Evolutionary conservation across 2,329 filamentous ascomycete species (phyloP).

Genomic region (Penicillium sp.): DNA sequence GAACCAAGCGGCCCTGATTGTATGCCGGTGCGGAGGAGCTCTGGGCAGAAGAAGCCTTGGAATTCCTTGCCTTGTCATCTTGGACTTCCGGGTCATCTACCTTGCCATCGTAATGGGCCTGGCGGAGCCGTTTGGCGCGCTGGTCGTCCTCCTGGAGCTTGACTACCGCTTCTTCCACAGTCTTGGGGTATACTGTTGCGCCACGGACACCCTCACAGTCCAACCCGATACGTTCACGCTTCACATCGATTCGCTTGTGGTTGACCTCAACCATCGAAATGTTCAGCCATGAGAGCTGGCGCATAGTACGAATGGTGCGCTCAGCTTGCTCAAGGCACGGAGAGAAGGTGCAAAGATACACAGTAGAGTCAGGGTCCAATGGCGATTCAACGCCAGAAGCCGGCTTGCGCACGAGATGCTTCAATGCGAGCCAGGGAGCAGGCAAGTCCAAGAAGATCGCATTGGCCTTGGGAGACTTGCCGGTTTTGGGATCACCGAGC

Average conservation of each 20-base stretch:
- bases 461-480: conserved; percentile 41
- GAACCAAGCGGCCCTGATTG: conserved; percentile 70
- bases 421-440: conserved; percentile 48
- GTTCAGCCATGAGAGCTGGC: conserved; percentile 78
- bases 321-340: conserved; percentile 97
- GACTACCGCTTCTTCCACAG: conserved; percentile 71
- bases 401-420: conserved; percentile 42
- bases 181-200: conserved; percentile 59
- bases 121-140: conserved; percentile 44
- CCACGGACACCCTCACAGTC: conserved; percentile 62
- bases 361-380: conserved; percentile 65
- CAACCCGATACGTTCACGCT: conserved; percentile 73
- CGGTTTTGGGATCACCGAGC: conserved; percentile 31
- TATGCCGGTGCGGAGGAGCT: conserved; percentile 49
- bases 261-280: conserved; percentile 90
- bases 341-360: conserved; percentile 87
- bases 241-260: conserved; percentile 72
- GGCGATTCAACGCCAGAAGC: conserved; percentile 41
- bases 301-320: conserved; percentile 73
- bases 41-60: conserved; percentile 4
- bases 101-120: conserved; percentile 15
- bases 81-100: conserved; percentile 19
- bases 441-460: conserved; percentile 49
- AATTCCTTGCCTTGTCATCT: conserved; percentile 30
- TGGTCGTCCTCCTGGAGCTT: conserved; percentile 69